Evolutionary conservation across 31 red algal species (phyloP), one percentile per base, ranked within the genome.

Genomic region (Porphyra umbilicalis): DNA sequence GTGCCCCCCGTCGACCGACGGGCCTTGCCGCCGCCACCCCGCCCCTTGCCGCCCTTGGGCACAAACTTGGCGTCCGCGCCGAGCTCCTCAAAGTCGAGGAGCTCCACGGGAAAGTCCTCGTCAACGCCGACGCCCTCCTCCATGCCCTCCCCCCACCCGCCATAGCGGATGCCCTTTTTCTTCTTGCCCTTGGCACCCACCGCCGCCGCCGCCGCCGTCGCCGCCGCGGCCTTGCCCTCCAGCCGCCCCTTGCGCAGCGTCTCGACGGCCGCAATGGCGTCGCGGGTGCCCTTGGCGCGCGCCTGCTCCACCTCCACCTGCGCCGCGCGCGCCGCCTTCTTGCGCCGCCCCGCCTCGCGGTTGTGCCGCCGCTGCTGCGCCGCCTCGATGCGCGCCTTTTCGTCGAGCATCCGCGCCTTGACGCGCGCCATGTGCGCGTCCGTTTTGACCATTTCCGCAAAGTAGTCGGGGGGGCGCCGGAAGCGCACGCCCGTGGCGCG

Each of bases 361-460:
- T 97, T 92, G 76, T 97, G 87, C 67, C 94, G 83, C 34, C 88
- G 75, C 77, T 79, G 91, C 81, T 93, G 84, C 6, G 92, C 92
- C 32, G 78, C 81, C 31, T 95, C 88, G 87, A 99, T 93, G 34
- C 67, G 83, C 38, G 91, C 88, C 79, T 95, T 90, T 39, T 94
- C 82, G 16, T 84, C 78, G n/a, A 91, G 33, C 75, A 99, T 81
- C 77, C 80, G 35, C 36, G 77, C 80, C 84, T 93, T 91, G 71
- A 99, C 87, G 79, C 93, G 93, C 8, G 32, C 71, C 97, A 99
- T 99, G 46, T 99, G 97, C 25, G 13, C 74, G 82, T 99, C 97
- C 2, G 89, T 80, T 85, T 99, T 99, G 35, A 95, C 85, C 97
- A 99, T 99, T 36, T 99, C 82, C 16, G 97, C 97, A 94, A 99